Evolutionary conservation across 2,329 filamentous ascomycete genomes (phyloP).

Genomic region (Penicillium sp.): DNA sequence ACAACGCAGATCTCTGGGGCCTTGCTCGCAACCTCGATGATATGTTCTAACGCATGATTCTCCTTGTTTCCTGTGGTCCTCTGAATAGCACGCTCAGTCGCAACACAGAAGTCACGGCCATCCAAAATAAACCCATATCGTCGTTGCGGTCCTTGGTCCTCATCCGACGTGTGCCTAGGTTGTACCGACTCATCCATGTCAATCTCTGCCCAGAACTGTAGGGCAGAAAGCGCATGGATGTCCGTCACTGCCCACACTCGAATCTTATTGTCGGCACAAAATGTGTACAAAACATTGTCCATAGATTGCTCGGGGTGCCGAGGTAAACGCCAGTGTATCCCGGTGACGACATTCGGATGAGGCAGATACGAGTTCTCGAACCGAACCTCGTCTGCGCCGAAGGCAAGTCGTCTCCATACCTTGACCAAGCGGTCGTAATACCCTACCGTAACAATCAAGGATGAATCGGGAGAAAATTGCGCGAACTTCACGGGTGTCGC

Average conservation of each 20-base stretch:
- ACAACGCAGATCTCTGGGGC: slow-evolving; percentile 80
- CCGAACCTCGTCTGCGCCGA: slow-evolving; percentile 69
- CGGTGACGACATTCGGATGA: slow-evolving; percentile 74
- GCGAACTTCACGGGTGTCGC: slow-evolving; percentile 67
- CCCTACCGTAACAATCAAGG: slow-evolving; percentile 73
- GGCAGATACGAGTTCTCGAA: slow-evolving; percentile 86
- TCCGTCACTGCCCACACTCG: slow-evolving; percentile 77
- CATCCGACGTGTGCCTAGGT: slow-evolving; percentile 40
- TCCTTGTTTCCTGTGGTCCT: slow-evolving; percentile 51
- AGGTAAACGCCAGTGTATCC: slow-evolving; percentile 75
- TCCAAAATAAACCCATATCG: slow-evolving; percentile 75
- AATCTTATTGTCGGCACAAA: slow-evolving; percentile 70
- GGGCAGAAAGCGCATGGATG: slow-evolving; percentile 58
- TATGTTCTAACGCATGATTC: slow-evolving; percentile 67
- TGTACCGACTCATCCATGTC: slow-evolving; percentile 66
- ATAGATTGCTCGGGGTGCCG: slow-evolving; percentile 66
- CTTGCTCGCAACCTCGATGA: slow-evolving; percentile 76
- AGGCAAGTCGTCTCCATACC: slow-evolving; percentile 80
- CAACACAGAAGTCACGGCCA: slow-evolving; percentile 66
- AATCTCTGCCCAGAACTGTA: slow-evolving; percentile 72
- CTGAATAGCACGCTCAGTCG: slow-evolving; percentile 67
- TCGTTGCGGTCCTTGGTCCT: slow-evolving; percentile 33
- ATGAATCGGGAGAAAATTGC: slow-evolving; percentile 74
- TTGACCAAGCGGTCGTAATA: slow-evolving; percentile 75
- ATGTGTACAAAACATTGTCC: slow-evolving; percentile 82